Base-by-base conservation (phyloP, 2,329 filamentous ascomycete species). In the Mycosphaerelloides madeirae region DNA sequence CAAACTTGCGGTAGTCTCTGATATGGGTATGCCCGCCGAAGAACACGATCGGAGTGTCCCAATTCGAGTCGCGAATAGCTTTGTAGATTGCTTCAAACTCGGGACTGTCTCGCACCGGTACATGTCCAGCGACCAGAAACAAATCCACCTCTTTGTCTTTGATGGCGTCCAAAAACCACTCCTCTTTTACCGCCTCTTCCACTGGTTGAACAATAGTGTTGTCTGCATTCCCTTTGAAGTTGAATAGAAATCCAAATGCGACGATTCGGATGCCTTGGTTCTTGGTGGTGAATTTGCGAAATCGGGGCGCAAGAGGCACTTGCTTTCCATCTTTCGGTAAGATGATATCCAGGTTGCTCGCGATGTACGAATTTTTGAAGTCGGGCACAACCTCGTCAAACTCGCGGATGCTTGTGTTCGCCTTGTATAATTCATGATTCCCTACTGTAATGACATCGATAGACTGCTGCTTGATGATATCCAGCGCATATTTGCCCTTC, bases 401-500 rank as follows among this genome's bases (percentile, higher is more conserved):
- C 64, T 97, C 93, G 48, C 82, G 78, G 41, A 85, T 79, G 15
- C 88, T 85, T 0, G 89, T 86, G 50, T 83, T 83, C 44, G 77
- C 72, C 57, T 88, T 80, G 72, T 98, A 98, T 11, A 98, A 78
- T 70, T 98, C 93, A 69, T 98, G 93, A 60, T 98, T 98, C 38
- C 93, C 93, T 1, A 84, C 84, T 56, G 83, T 91, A 37, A 97
- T 76, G 19, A 95, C 70, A 62, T 97, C 91, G 55, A 96, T 81
- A 33, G 81, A 68, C 62, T 95, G 88, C 61, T 94, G 75, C 49
- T 81, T 83, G 62, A 93, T 81, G 43, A 97, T 93, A 52, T 91
- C 85, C 62, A 88, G 91, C 1, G 87, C 88, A 65, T 89, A 96
- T 60, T 83, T 77, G 16, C 93, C 93, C 62, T 94, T 94, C 7